Percentiles rank a stretch among this genome's conserved stretches.
Conservation (phyloP, 1,284 basidiomycete genomes). For the Termitomyces sp. region DNA sequence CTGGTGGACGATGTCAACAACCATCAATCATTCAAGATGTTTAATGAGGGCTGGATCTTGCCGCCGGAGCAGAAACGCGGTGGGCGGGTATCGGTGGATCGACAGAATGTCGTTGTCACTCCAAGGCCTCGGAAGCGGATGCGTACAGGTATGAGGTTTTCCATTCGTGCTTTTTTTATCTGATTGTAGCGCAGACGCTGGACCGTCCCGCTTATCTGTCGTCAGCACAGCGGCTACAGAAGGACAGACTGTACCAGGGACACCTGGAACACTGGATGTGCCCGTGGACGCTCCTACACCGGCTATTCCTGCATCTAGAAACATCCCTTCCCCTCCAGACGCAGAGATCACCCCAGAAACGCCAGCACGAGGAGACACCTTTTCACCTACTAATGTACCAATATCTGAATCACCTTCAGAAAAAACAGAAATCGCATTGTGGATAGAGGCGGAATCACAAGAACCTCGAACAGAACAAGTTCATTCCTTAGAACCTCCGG, state of each 20-base stretch:
- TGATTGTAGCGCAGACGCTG: conserved; percentile 28
- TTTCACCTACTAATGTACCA: not conserved
- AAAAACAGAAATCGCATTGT: not conserved
- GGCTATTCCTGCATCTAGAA: not conserved
- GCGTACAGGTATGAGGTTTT: conserved; percentile 39
- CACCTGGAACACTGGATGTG: not conserved
- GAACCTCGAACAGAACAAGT: not conserved
- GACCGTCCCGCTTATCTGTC: conserved; percentile 44
- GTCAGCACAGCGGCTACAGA: conserved; percentile 46
- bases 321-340: not conserved
- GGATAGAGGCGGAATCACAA: not conserved
- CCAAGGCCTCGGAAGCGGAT: conserved; percentile 46
- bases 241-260: conserved; percentile 34
- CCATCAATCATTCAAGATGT: conserved; percentile 74
- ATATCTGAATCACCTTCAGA: not conserved
- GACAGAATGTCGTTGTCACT: conserved; percentile 25
- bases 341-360: not conserved
- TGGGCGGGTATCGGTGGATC: conserved; percentile 43
- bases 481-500: not conserved
- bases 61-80: conserved; percentile 65
- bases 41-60: conserved; percentile 88
- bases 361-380: not conserved
- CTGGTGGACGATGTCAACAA: conserved; percentile 67
- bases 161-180: not conserved
- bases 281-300: not conserved